A percentile compares a stretch with the other conserved stretches of the same genome.
phyloP scores from a whole-genome alignment of 2,329 filamentous ascomycete genomes.

The Verticillium dahliae region DNA sequence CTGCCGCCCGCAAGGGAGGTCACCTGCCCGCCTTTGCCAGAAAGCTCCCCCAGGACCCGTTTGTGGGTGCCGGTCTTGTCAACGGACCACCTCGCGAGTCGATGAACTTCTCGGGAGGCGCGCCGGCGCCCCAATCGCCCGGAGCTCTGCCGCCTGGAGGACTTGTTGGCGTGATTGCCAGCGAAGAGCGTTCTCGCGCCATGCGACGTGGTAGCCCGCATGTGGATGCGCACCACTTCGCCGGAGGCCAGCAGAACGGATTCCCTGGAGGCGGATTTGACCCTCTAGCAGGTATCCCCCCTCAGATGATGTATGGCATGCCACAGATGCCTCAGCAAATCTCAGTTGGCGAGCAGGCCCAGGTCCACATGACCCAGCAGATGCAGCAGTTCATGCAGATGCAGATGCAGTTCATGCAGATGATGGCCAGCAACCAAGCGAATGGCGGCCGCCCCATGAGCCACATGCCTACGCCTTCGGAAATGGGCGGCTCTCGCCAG shows the following conservation, averaged over 20 bases:
- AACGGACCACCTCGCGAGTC: conserved; percentile 69
- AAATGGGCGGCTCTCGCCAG: conserved; percentile 31
- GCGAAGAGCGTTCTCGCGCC: conserved; percentile 72
- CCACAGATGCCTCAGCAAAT: conserved; percentile 40
- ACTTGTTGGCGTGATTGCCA: conserved; percentile 81
- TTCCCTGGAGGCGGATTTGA: conserved; percentile 37
- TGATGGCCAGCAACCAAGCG: conserved; percentile 51
- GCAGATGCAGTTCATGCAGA: conserved; percentile 92
- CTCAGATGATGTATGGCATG: conserved; percentile 31
- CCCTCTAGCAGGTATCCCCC: conserved; percentile 40
- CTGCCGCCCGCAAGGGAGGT: conserved; percentile 24
- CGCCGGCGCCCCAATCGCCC: conserved; percentile 31
- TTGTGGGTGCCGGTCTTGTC: conserved; percentile 71
- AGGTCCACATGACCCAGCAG: conserved; percentile 74
- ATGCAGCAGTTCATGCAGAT: conserved; percentile 88
- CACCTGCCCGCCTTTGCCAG: conserved; percentile 76
- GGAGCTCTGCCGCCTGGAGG: conserved; percentile 49
- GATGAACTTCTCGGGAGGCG: conserved; percentile 59
- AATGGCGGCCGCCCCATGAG: conserved; percentile 23
- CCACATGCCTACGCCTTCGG: conserved; percentile 34
- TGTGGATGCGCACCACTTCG: conserved; percentile 41
- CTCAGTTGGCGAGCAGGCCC: conserved; percentile 62
- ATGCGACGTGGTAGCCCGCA: conserved; percentile 74
- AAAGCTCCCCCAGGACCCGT: conserved; percentile 77
- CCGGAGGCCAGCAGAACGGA: conserved; percentile 25